Evolutionary conservation across 805 yeast species (phyloP), one percentile per base, ranked within the genome.

Genomic region (Myxozyma geophila): DNA sequence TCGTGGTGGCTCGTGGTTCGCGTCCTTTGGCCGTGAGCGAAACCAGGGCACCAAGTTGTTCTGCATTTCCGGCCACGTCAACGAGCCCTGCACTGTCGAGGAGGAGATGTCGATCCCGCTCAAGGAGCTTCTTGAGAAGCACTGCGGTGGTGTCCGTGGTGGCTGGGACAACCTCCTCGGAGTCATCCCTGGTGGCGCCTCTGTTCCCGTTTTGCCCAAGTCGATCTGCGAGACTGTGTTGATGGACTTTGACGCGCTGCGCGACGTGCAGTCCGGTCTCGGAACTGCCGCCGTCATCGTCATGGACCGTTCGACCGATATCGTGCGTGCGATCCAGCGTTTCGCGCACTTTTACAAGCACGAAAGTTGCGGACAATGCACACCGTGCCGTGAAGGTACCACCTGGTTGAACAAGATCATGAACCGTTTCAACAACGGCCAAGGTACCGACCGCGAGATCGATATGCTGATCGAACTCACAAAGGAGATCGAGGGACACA

Each of bases 211-310:
- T 63, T 79, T 90, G 81, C 86, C 91, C 66, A 85, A 84, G 76
- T 82, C 82, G 50, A 79, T 80, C 40, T 86, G 95, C 77, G 87
- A 83, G 67, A 82, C 83, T 60, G 88, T 87, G 35, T 77, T 89
- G 70, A 90, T 90, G 96, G 96, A 90, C 79, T 90, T 83, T 73
- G 96, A 90, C 75, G 93, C 92, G 36, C 83, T 90, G 72, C 85
- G 85, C 77, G 96, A 88, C 72, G 92, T 81, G 39, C 96, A 93
- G 54, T 87, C 95, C 12, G 95, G 96, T 74, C 83, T 90, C 69
- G 96, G 96, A 69, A 90, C 96, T 55, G 96, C 96, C 46, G 96
- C 96, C 15, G 96, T 90, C 62, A 90, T 90, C 76, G 96, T 90
- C 66, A 86, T 90, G 90, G 88, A 90, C 81, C 88, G 89, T 80